Evolutionary conservation across 495 filamentous ascomycete species (phyloP).

Genomic region (Xylaria grammica): DNA sequence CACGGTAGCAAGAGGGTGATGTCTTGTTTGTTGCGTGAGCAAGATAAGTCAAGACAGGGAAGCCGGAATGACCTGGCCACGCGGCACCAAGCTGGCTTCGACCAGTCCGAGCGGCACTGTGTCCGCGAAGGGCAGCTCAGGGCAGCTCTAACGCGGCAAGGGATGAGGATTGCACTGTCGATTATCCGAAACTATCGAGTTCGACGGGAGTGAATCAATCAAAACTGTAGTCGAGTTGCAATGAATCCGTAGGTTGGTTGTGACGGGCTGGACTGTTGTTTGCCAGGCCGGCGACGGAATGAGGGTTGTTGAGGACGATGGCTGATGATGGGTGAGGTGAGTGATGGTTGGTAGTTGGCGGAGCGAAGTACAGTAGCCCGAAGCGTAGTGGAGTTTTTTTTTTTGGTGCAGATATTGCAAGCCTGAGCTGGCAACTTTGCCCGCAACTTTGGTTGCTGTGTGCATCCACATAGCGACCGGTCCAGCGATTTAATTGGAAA

Average conservation of each 20-base stretch:
- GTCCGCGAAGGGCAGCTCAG: slow-evolving; percentile 18
- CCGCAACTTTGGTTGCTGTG: too few species aligned
- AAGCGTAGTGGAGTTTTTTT: background rate
- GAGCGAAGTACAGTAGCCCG: background rate
- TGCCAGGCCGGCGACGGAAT: background rate
- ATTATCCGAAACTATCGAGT: background rate
- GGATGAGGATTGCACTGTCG: background rate
- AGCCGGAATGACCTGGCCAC: background rate
- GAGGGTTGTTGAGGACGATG: background rate
- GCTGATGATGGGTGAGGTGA: too few species aligned
- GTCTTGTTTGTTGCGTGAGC: background rate
- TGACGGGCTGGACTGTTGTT: background rate
- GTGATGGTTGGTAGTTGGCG: slow-evolving; percentile 6
- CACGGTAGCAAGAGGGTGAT: background rate
- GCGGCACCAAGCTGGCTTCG: background rate
- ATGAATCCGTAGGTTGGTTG: background rate
- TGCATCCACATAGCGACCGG: slow-evolving; percentile 25
- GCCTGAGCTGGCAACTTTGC: slow-evolving; percentile 17
- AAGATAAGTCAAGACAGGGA: background rate
- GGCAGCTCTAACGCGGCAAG: background rate
- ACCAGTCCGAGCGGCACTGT: slow-evolving; percentile 12
- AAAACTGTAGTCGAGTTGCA: background rate
- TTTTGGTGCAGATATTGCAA: slow-evolving; percentile 14
- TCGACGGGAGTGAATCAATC: background rate
- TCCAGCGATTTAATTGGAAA: slow-evolving; percentile 28